Evolutionary conservation across 78 protist species (phyloP), one percentile per base, ranked within the genome.

Genomic region (Neovahlkampfia damariscottae): DNA sequence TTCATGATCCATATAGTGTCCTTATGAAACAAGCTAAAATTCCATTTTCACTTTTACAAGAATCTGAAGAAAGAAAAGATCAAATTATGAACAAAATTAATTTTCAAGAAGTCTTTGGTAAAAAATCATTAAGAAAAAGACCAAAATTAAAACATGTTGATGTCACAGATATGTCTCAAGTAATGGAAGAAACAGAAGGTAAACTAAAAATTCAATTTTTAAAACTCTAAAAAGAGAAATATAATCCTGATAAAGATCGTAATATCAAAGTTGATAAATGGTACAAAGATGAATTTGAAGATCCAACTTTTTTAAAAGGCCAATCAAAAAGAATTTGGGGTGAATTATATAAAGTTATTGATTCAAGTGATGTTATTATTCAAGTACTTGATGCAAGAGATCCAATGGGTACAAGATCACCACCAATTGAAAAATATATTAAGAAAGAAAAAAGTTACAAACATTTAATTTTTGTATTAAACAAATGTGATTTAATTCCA

Each of bases 401-500:
- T 77, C 99, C 99, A 36, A 50, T 95, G 78, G 99, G 99, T 38
- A 98, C 99, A 29, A 82, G 99, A 32, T 86, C 84, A 31, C 0
- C 7, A 8, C 87, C 79, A 41, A 28, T 89, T 0, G 94, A 89
- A 70, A 27, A 84, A 59, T 69, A 70, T 67, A 27, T 90, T 58
- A 74, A 77, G 72, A 72, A 72, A 75, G 86, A 94, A 58, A 72
- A 77, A 50, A 76, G 74, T 41, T 98, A 96, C 93, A 95, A 96
- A 82, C 99, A 98, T 76, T 72, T 98, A n/a, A 78, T 98, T 10
- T 84, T 98, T 30, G 74, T 98, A n/a, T 82, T 98, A 38, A 98
- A 98, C 95, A 98, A 98, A 86, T 92, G 95, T 72, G 99, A 98
- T 74, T 83, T 98, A 5, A 96, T 98, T 3, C 99, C 99, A 10